Conservation (phyloP, 805 yeast species). For the Lachancea waltii region DNA sequence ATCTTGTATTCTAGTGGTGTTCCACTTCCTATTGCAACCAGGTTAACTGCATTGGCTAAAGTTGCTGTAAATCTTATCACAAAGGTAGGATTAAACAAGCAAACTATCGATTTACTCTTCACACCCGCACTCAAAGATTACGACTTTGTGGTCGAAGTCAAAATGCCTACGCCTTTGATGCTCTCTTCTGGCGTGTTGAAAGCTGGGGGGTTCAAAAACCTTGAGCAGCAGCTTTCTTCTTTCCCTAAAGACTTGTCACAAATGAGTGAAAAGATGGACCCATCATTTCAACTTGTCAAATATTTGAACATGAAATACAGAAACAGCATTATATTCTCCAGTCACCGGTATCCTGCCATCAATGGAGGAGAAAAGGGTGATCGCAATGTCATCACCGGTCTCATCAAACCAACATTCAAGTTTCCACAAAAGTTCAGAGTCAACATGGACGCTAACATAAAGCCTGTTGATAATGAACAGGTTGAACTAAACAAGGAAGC, state of each 20-base stretch:
- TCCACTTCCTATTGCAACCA: slow-evolving; percentile 71
- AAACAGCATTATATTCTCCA: slow-evolving; percentile 64
- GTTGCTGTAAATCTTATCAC: slow-evolving; percentile 57
- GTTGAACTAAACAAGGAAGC: slow-evolving; percentile 66
- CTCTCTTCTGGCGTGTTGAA: slow-evolving; percentile 52
- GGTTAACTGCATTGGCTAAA: slow-evolving; percentile 81
- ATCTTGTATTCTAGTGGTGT: slow-evolving; percentile 65
- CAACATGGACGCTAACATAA: slow-evolving; percentile 65
- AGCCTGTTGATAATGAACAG: slow-evolving; percentile 48
- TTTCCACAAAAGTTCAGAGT: slow-evolving; percentile 67
- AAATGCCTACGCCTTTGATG: slow-evolving; percentile 38
- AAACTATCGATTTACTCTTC: slow-evolving; percentile 52
- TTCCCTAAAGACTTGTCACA: slow-evolving; percentile 35
- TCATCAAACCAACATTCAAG: slow-evolving; percentile 64
- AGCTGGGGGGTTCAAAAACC: slow-evolving; percentile 52
- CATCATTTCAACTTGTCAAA: slow-evolving; percentile 49
- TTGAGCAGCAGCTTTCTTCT: slow-evolving; percentile 29
- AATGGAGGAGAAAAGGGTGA: slow-evolving; percentile 49
- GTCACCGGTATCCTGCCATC: slow-evolving; percentile 46
- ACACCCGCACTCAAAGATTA: slow-evolving; percentile 80
- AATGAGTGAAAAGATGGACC: slow-evolving; percentile 48
- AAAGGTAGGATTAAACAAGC: slow-evolving; percentile 37
- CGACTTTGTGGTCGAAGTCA: slow-evolving; percentile 66
- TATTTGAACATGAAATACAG: slow-evolving; percentile 61
- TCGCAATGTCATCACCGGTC: slow-evolving; percentile 65